These are phyloP conservation scores for Eutypella sp. DNA, from an alignment of 2,329 filamentous ascomycete genomes.

Conservation along the genomic window DNA sequence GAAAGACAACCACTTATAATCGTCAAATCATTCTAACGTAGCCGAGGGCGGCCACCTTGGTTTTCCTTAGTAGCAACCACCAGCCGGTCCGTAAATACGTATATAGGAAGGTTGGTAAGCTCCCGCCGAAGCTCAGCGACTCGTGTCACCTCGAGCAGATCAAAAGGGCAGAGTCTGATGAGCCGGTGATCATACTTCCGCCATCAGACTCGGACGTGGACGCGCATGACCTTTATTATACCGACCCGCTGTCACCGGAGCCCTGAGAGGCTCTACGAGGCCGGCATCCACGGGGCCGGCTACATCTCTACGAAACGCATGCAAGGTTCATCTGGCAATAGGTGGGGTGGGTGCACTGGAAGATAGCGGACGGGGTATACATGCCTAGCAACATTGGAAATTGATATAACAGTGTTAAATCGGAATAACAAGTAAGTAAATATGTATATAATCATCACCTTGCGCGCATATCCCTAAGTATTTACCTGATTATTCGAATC, in stretches of 20 bases:
- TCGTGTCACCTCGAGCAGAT: constrained; percentile 4
- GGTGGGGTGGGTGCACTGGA: no score
- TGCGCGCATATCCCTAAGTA: no score
- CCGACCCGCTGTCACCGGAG: not conserved
- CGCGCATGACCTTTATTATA: not conserved
- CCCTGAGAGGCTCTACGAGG: constrained; percentile 1
- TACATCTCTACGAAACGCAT: not conserved
- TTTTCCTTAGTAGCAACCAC: constrained; percentile 8
- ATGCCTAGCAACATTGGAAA: no score
- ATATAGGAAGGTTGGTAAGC: constrained; percentile 4
- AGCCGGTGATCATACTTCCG: not conserved
- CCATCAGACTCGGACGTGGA: not conserved
- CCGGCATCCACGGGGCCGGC: not conserved
- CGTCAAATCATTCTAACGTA: no score
- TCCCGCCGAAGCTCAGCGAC: constrained; percentile 6
- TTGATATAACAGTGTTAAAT: no score
- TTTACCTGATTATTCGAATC: no score
- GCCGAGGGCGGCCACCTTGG: no score
- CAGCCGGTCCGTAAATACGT: constrained; percentile 9
- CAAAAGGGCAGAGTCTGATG: not conserved
- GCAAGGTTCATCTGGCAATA: no score
- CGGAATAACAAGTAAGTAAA: no score
- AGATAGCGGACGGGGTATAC: no score
- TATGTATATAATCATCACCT: no score
- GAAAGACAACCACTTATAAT: no score